Evolutionary conservation across 1,284 basidiomycete genomes (phyloP), one percentile per base, ranked within the genome.

Genomic region (Somion occarium): DNA sequence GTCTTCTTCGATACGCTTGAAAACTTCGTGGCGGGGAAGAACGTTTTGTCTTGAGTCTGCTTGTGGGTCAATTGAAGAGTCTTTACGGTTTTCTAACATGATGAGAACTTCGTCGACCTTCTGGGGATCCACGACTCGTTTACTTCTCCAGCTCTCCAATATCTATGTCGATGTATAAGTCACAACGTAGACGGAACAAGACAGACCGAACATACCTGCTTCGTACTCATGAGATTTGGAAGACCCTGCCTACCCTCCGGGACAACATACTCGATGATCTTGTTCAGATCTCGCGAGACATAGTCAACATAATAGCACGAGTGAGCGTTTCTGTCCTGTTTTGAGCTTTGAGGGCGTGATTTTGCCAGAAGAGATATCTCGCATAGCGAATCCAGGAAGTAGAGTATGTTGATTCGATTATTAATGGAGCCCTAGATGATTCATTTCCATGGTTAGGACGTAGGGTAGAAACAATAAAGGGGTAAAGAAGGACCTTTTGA

Each of bases 1-100:
- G 66, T 98, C 95, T 61, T 96, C 94, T 66, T 98, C 94, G 55
- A 98, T 96, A 3, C 93, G 84, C 43, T 88, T 84, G 56, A 93
- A 80, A 23, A 94, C 83, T 54, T 97, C 93, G 38, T 74, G 65
- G 49, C 71, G 79, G 45, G 71, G 82, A 59, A 83, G 83, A 68
- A 57, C 63, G 47, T 67, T 62, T 34, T 34, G 30, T 34, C 30
- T 34, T 49, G 66, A 46, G 27, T 59, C 59, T 0, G 53, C 49
- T 37, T 53, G 58, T 38, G 56, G 58, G 42, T 58, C 57, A 34
- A 70, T 59, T 34, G 56, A 45, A 54, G 57, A 59, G n/a, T 64
- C 65, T 55, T 70, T 70, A 1, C 83, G 78, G 7, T 68, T 61
- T 45, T 77, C 72, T 27, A 88, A 75, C 0, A 69, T 56, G 0